A percentile compares a stretch with the other conserved stretches of the same genome.
Conservation (phyloP, 257 asterid species). For the Nyctanthes arbortristis region DNA sequence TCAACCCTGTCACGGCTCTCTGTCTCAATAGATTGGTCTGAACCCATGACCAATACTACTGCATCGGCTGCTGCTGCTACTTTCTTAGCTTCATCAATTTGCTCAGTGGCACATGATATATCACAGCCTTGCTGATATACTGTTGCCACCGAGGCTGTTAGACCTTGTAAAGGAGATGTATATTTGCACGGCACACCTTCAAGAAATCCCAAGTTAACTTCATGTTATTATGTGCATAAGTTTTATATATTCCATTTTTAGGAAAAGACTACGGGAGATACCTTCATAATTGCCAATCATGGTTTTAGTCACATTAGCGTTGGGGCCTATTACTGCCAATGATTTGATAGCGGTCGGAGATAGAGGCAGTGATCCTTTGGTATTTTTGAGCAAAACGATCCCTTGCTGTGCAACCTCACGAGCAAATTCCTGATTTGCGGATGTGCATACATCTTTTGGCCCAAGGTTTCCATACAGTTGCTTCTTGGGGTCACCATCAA, state of each 20-base stretch:
- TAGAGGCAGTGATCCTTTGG: conserved; percentile 61
- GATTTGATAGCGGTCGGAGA: conserved; percentile 56
- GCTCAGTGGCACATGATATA: conserved; percentile 53
- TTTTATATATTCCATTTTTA: background rate
- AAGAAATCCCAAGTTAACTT: background rate
- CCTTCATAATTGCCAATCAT: conserved; percentile 90
- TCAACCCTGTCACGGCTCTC: conserved; percentile 61
- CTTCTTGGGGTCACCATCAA: conserved; percentile 77
- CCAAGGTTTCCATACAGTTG: conserved; percentile 76
- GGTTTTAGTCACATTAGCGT: conserved; percentile 58
- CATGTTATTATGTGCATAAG: too few species aligned
- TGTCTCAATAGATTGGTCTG: conserved; percentile 65
- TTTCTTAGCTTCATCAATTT: conserved; percentile 55
- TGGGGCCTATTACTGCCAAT: conserved; percentile 88
- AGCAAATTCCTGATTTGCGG: conserved; percentile 65
- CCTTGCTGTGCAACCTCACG: conserved; percentile 90
- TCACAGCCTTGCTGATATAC: conserved; percentile 62
- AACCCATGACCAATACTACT: conserved; percentile 78
- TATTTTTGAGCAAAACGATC: conserved; percentile 75
- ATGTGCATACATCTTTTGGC: conserved; percentile 81
- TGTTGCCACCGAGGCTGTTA: conserved; percentile 50
- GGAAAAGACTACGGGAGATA: conserved; percentile 13
- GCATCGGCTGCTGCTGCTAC: conserved; percentile 68
- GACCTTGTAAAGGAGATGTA: conserved; percentile 65
- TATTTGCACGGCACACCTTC: conserved; percentile 78